phyloP scores from a whole-genome alignment of 2,329 filamentous ascomycete genomes.

The Aspergillus pseudoglaucus region DNA sequence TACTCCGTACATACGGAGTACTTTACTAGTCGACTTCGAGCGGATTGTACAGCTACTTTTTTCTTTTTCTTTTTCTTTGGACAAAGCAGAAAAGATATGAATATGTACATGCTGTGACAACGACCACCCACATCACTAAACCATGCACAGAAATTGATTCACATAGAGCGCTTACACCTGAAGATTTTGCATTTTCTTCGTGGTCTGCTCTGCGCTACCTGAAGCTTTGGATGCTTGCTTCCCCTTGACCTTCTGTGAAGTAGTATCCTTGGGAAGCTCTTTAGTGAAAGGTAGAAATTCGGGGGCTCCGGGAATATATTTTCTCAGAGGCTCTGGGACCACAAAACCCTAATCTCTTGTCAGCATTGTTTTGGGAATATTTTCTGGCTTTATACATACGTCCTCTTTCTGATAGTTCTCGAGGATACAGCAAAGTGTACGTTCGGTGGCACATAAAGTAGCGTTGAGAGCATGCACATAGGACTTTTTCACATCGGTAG shows the following conservation, averaged over 20 bases:
- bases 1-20: too few species aligned
- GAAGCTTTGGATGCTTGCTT: slow-evolving; percentile 26
- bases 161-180: slow-evolving; percentile 25
- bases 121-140: too few species aligned
- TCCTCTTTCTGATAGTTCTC: slow-evolving; percentile 96
- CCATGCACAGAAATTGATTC: too few species aligned
- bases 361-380: slow-evolving; percentile 8
- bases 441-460: slow-evolving; percentile 82
- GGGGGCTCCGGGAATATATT: slow-evolving; percentile 82
- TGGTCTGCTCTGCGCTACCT: slow-evolving; percentile 25
- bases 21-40: too few species aligned
- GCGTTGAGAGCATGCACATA: slow-evolving; percentile 93
- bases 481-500: slow-evolving; percentile 77
- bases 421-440: slow-evolving; percentile 86
- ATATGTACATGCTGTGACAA: too few species aligned
- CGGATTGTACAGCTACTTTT: too few species aligned
- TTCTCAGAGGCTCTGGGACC: slow-evolving; percentile 75
- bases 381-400: slow-evolving; percentile 39
- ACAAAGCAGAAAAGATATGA: too few species aligned
- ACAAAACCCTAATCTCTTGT: slow-evolving; percentile 55
- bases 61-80: too few species aligned
- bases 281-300: slow-evolving; percentile 85
- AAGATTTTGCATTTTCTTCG: slow-evolving; percentile 37
- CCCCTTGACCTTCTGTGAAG: slow-evolving; percentile 51
- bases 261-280: slow-evolving; percentile 72